Evolutionary conservation across 805 yeast species (phyloP).

Genomic region (Cyberlindnera petersonii): DNA sequence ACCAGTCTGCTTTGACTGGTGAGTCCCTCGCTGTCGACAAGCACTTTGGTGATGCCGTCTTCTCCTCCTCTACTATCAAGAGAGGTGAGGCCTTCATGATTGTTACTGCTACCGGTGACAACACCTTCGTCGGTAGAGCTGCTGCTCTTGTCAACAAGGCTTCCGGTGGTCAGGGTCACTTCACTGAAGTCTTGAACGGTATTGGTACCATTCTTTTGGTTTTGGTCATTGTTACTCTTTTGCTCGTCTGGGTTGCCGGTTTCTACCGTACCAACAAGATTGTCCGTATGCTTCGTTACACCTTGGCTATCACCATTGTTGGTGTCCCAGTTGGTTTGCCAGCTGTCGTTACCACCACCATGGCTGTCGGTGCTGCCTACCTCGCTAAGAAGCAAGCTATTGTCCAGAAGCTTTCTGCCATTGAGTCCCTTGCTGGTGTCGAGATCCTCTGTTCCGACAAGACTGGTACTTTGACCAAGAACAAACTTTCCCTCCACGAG

Average conservation of each 20-base stretch:
- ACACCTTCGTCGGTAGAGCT: conserved; percentile 95
- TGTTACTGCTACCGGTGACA: conserved; percentile 93
- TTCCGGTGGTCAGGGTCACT: conserved; percentile 89
- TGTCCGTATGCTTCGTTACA: conserved; percentile 85
- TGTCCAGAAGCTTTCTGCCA: conserved; percentile 94
- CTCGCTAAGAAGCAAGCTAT: conserved; percentile 95
- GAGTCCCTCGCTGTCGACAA: conserved; percentile 95
- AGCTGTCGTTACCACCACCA: conserved; percentile 96
- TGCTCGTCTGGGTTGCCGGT: conserved; percentile 88
- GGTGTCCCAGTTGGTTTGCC: conserved; percentile 99
- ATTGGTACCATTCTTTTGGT: conserved; percentile 91
- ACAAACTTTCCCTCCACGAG: conserved; percentile 92
- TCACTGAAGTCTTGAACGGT: conserved; percentile 96
- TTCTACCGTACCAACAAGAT: conserved; percentile 90
- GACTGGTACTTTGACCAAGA: conserved; percentile 97
- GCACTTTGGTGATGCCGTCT: conserved; percentile 79
- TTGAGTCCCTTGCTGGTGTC: conserved; percentile 96
- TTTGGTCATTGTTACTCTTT: conserved; percentile 79
- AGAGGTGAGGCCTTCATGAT: conserved; percentile 94
- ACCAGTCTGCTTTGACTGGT: conserved; percentile 97
- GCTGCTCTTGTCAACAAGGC: conserved; percentile 96
- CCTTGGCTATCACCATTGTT: conserved; percentile 91
- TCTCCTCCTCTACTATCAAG: conserved; percentile 92
- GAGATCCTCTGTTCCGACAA: conserved; percentile 97
- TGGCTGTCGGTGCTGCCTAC: conserved; percentile 99